Evolutionary conservation across 768 basidiomycete genomes (phyloP).

Genomic region (Naematelia aurantialba): DNA sequence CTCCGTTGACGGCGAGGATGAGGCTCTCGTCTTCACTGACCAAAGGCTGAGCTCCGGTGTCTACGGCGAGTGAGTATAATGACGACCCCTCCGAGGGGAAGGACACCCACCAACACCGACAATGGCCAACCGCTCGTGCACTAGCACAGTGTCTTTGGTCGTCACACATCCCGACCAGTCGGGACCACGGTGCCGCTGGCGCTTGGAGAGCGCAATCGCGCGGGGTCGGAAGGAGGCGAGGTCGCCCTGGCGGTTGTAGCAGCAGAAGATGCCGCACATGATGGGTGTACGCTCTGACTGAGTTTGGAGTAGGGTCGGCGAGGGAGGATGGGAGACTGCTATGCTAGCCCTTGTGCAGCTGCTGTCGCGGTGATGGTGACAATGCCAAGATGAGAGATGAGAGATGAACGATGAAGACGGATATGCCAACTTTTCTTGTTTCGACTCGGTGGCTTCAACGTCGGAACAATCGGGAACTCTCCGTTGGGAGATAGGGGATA

Average conservation of each 20-base stretch:
- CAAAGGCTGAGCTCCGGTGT: slow-evolving; percentile 94
- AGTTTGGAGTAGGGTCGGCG: neutral
- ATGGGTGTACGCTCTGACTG: slow-evolving; percentile 3
- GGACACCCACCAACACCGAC: slow-evolving; percentile 80
- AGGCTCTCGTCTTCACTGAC: slow-evolving; percentile 77
- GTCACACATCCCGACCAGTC: slow-evolving; percentile 98
- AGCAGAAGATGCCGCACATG: slow-evolving; percentile 93
- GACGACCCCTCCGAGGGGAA: slow-evolving; percentile 8
- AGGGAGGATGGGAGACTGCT: neutral
- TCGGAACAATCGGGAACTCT: too few species aligned
- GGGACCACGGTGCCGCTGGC: slow-evolving; percentile 87
- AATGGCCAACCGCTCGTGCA: slow-evolving; percentile 93
- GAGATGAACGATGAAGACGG: too few species aligned
- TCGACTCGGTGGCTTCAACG: neutral
- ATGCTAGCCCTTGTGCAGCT: too few species aligned
- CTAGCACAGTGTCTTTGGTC: slow-evolving; percentile 73
- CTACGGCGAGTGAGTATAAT: slow-evolving; percentile 52
- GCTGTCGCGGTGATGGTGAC: too few species aligned
- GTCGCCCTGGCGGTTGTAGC: slow-evolving; percentile 68
- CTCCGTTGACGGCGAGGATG: slow-evolving; percentile 90
- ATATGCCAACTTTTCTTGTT: slow-evolving; percentile 1
- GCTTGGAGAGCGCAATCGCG: slow-evolving; percentile 81
- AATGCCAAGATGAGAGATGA: too few species aligned
- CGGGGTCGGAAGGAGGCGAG: slow-evolving; percentile 65
- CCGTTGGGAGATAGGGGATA: too few species aligned